Evolutionary conservation across 441 rosid species (phyloP).

Genomic region (Gossypium lobatum): DNA sequence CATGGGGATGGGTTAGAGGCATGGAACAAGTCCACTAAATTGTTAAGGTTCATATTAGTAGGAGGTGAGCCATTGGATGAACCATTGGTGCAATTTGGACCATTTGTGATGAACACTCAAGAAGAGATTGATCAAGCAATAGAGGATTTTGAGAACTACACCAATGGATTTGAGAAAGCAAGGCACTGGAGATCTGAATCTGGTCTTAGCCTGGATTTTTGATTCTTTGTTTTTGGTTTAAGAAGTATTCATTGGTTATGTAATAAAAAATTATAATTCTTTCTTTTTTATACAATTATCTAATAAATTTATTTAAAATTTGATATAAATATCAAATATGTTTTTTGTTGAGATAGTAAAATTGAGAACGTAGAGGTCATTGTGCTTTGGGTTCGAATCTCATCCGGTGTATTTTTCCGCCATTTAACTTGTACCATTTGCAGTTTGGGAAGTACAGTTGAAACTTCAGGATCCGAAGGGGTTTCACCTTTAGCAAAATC

Average conservation of each 20-base stretch:
- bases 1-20: constrained; percentile 60
- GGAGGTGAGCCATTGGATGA: constrained; percentile 78
- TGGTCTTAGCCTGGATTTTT: constrained; percentile 39
- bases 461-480: no score
- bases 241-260: neutral
- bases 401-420: no score
- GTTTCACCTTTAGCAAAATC: no score
- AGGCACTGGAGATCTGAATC: constrained; percentile 70
- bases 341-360: no score
- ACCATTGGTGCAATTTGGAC: constrained; percentile 72
- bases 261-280: no score
- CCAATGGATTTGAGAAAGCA: constrained; percentile 84
- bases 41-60: constrained; percentile 59
- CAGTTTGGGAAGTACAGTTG: no score
- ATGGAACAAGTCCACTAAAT: constrained; percentile 57
- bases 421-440: no score
- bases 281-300: no score
- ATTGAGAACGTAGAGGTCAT: no score
- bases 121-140: constrained; percentile 73
- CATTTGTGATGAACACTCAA: constrained; percentile 87
- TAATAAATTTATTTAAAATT: no score
- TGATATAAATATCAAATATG: no score
- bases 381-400: no score
- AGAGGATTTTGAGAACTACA: constrained; percentile 61
- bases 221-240: neutral